Evolutionary conservation across 163 green algal species (phyloP).

Genomic region (Coccomyxa subellipsoidea): DNA sequence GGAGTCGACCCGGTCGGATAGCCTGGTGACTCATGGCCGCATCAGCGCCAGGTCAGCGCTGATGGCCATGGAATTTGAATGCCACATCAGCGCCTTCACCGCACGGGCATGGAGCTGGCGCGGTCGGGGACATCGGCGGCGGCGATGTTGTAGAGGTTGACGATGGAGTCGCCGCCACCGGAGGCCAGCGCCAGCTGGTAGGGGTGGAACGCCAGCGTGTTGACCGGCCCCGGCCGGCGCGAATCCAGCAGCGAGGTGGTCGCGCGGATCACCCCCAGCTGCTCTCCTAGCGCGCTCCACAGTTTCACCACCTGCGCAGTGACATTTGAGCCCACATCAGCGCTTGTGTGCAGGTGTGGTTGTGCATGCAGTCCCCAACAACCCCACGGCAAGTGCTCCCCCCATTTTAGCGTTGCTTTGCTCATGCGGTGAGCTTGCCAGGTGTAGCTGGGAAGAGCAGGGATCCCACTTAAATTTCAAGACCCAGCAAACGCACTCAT

Average conservation of each 20-base stretch:
- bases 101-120: background rate
- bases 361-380: too few species aligned
- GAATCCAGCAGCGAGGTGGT: slow-evolving; percentile 59
- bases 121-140: background rate
- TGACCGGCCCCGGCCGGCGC: slow-evolving; percentile 65
- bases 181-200: slow-evolving; percentile 79
- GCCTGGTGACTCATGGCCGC: too few species aligned
- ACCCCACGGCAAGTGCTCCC: too few species aligned
- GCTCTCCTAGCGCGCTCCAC: slow-evolving; percentile 52
- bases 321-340: background rate
- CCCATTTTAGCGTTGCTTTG: too few species aligned
- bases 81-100: background rate
- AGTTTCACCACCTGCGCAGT: slow-evolving; percentile 58
- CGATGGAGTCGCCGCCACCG: slow-evolving; percentile 37
- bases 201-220: slow-evolving; percentile 82
- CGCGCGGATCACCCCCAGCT: slow-evolving; percentile 68
- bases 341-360: too few species aligned
- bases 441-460: too few species aligned
- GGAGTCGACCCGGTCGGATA: background rate
- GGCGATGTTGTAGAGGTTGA: slow-evolving; percentile 9
- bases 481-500: too few species aligned
- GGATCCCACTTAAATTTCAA: too few species aligned
- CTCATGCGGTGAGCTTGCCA: too few species aligned
- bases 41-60: background rate
- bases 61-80: too few species aligned